Conservation (phyloP, 495 filamentous ascomycete species). For the Hypoxylon intermedium region DNA sequence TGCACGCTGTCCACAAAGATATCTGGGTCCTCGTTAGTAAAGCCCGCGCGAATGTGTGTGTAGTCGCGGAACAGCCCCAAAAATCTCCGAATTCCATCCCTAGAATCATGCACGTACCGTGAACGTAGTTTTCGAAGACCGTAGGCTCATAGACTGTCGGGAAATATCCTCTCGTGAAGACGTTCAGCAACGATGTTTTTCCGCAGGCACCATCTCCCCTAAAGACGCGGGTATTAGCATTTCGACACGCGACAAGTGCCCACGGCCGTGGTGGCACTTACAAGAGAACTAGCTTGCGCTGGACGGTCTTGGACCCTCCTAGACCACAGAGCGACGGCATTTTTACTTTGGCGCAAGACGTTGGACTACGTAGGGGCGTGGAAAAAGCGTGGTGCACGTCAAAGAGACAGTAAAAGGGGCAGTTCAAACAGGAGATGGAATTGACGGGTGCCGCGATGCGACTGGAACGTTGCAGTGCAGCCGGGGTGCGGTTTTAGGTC, state of each 20-base stretch:
- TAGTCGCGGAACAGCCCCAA: not conserved
- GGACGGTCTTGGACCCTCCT: constrained; percentile 76
- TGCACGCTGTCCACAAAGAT: too few relatives aligned
- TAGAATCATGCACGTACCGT: constrained; percentile 65
- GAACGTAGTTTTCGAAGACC: constrained; percentile 99
- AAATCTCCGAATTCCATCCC: not conserved
- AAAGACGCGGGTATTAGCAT: constrained; percentile 44
- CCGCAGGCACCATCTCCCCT: constrained; percentile 97
- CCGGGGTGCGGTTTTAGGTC: constrained; percentile 7
- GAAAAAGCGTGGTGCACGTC: not conserved
- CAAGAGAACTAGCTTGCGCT: constrained; percentile 97
- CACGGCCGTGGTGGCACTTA: constrained; percentile 56
- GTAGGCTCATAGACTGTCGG: constrained; percentile 99
- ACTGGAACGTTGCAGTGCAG: constrained; percentile 36
- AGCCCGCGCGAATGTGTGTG: too few relatives aligned
- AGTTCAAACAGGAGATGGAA: constrained; percentile 9
- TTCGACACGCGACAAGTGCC: constrained; percentile 13
- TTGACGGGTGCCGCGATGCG: constrained; percentile 28
- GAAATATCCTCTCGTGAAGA: constrained; percentile 98
- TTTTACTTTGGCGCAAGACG: constrained; percentile 16
- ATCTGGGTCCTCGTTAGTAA: too few relatives aligned
- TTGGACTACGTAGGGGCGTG: not conserved
- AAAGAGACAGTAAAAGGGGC: constrained; percentile 22
- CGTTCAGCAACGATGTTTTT: constrained; percentile 96
- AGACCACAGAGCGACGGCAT: constrained; percentile 65